Evolutionary conservation across 495 filamentous ascomycete genomes (phyloP).

Genomic region (Penicillium cosmopolitanum): DNA sequence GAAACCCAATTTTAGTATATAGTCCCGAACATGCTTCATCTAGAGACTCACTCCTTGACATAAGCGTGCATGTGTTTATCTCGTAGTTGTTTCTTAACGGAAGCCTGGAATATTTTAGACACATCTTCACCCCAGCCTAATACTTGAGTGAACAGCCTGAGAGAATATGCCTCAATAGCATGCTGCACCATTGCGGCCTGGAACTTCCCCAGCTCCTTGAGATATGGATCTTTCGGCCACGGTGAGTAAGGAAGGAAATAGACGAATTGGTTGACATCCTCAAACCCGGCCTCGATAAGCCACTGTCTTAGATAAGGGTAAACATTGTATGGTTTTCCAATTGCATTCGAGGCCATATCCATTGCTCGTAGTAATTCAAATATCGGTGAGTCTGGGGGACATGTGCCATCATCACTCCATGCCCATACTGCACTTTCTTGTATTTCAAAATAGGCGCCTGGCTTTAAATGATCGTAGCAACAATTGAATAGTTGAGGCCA

Average conservation of each 20-base stretch:
- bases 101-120: slow-evolving; percentile 27
- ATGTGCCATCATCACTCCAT: slow-evolving; percentile 52
- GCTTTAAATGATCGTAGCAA: slow-evolving; percentile 49
- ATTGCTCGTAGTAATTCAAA: slow-evolving; percentile 51
- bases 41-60: slow-evolving; percentile 19
- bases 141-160: slow-evolving; percentile 62
- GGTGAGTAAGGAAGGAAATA: slow-evolving; percentile 66
- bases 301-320: slow-evolving; percentile 31
- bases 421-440: slow-evolving; percentile 56
- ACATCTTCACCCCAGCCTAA: slow-evolving; percentile 39
- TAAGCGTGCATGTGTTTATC: slow-evolving; percentile 37
- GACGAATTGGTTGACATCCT: slow-evolving; percentile 57
- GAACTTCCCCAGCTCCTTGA: slow-evolving; percentile 68
- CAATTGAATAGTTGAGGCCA: slow-evolving; percentile 29
- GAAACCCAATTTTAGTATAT: background rate
- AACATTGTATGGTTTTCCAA: slow-evolving; percentile 51
- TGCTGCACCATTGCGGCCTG: slow-evolving; percentile 61
- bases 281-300: slow-evolving; percentile 55
- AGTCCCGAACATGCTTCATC: background rate
- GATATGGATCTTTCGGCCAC: slow-evolving; percentile 65
- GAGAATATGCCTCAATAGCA: slow-evolving; percentile 56
- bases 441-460: slow-evolving; percentile 69
- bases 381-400: slow-evolving; percentile 48
- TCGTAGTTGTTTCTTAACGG: slow-evolving; percentile 25
- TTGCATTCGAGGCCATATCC: slow-evolving; percentile 17